Conservation (phyloP, 2,329 filamentous ascomycete genomes). For the Diaporthe destruens region DNA sequence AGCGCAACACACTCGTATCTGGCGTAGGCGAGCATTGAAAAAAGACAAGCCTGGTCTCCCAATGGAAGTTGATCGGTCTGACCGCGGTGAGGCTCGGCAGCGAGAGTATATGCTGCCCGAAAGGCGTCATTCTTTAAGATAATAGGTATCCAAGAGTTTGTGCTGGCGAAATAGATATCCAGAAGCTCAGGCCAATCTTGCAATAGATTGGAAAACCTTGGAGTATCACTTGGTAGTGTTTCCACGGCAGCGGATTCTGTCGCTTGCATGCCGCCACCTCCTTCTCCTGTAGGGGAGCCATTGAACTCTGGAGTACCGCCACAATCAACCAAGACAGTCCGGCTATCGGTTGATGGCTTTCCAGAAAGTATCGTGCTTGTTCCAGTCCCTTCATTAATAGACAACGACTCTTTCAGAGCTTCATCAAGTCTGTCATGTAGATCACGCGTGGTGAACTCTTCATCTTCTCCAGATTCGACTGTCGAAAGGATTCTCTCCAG, state of each 20-base stretch:
- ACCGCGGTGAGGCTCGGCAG: not conserved
- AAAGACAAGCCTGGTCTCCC: constrained; percentile 2
- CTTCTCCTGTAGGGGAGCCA: not conserved
- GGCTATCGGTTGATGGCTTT: not conserved
- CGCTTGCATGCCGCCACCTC: not conserved
- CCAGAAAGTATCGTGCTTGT: not conserved
- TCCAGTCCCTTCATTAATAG: not conserved
- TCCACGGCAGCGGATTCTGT: no score
- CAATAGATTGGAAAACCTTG: not conserved
- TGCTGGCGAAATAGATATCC: constrained; percentile 6
- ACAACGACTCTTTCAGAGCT: constrained; percentile 2
- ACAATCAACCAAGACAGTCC: not conserved
- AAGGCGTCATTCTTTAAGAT: constrained; percentile 9
- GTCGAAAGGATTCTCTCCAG: not conserved
- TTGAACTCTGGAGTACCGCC: not conserved
- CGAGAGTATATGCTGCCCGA: not conserved
- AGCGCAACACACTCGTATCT: not conserved
- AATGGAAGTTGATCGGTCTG: not conserved
- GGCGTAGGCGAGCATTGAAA: constrained; percentile 9
- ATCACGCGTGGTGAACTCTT: constrained; percentile 1
- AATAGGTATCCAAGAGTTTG: constrained; percentile 19
- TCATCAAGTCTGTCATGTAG: constrained; percentile 21
- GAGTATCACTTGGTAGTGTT: not conserved
- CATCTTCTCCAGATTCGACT: constrained; percentile 16
- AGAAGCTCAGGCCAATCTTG: constrained; percentile 23